Evolutionary conservation across 1,284 basidiomycete genomes (phyloP).

Genomic region (Pascua guehoae): DNA sequence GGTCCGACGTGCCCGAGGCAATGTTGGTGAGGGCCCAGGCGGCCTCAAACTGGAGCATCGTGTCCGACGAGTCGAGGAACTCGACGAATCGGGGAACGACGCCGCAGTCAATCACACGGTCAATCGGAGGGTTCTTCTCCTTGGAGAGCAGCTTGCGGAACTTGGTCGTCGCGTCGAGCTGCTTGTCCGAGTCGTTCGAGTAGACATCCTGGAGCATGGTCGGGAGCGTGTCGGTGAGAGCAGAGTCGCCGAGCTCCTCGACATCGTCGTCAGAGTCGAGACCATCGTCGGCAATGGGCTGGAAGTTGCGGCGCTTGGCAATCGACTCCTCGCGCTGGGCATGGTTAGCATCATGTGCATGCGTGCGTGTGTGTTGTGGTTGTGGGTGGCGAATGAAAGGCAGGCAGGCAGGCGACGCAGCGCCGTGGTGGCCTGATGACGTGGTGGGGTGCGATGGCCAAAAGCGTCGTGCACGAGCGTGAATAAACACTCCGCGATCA

Average conservation of each 20-base stretch:
- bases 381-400: neutral
- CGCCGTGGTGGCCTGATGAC: no score
- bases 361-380: neutral
- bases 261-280: slow-evolving; percentile 82
- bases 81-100: slow-evolving; percentile 97
- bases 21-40: slow-evolving; percentile 99
- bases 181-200: slow-evolving; percentile 83
- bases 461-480: no score
- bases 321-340: slow-evolving; percentile 82
- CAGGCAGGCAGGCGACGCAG: neutral
- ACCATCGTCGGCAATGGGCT: slow-evolving; percentile 58
- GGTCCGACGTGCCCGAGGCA: slow-evolving; percentile 96
- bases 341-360: neutral
- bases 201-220: slow-evolving; percentile 88
- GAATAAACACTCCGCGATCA: no score
- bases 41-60: slow-evolving; percentile 98
- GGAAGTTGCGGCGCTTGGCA: slow-evolving; percentile 89
- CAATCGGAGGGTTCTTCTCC: slow-evolving; percentile 99
- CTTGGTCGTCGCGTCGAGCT: slow-evolving; percentile 89
- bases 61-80: slow-evolving; percentile 80
- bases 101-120: slow-evolving; percentile 95
- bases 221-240: slow-evolving; percentile 55
- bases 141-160: slow-evolving; percentile 98
- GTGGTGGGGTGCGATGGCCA: no score
- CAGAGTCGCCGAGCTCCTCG: slow-evolving; percentile 52